These are phyloP conservation scores for Platanthera zijinensis DNA, from an alignment of 106 monocot genomes.

Conservation along the genomic window DNA sequence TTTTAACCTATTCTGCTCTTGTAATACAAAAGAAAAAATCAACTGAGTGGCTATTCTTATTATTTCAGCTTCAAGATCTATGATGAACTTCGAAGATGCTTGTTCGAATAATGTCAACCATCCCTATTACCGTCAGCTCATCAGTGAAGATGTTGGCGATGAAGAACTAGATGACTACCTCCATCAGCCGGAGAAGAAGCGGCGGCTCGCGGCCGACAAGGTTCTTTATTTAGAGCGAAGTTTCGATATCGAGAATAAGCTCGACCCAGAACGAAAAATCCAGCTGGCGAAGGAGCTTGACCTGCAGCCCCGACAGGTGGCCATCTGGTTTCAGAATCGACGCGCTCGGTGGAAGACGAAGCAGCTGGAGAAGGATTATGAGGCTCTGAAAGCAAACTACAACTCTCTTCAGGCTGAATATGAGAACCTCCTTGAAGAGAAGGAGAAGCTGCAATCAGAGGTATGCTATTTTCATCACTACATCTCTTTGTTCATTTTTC, in stretches of 20 bases:
- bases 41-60: not conserved
- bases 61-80: conserved; percentile 38
- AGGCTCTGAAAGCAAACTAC: conserved; percentile 29
- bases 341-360: conserved; percentile 69
- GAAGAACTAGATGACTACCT: conserved; percentile 25
- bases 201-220: conserved; percentile 35
- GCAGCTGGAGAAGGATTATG: conserved; percentile 65
- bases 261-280: conserved; percentile 58
- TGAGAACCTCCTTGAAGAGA: conserved; percentile 39
- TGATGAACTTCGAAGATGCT: conserved; percentile 39
- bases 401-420: conserved; percentile 36
- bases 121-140: conserved; percentile 12
- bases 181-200: conserved; percentile 54
- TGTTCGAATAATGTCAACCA: conserved; percentile 6
- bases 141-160: conserved; percentile 21
- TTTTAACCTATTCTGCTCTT: not conserved
- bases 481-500: not conserved
- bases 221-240: conserved; percentile 52
- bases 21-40: not conserved
- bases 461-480: conserved; percentile 11
- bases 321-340: conserved; percentile 79
- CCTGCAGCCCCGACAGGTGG: conserved; percentile 58
- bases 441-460: conserved; percentile 52
- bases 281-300: conserved; percentile 55
- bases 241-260: conserved; percentile 60